Base-by-base conservation (phyloP, 495 filamentous ascomycete genomes). In the Chlorociboria aeruginascens region DNA sequence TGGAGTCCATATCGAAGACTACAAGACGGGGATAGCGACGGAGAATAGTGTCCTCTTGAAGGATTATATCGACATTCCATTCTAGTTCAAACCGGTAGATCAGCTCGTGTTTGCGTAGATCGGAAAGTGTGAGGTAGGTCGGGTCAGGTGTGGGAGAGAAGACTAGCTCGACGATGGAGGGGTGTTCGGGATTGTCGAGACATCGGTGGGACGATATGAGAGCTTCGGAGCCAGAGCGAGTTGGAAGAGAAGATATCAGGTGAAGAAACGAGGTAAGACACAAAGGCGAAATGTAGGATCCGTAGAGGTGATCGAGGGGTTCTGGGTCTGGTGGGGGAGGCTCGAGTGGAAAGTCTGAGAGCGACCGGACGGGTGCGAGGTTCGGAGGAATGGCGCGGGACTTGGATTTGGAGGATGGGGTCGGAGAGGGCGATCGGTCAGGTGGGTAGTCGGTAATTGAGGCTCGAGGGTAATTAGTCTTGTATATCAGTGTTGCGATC, bases 1-100 rank as follows among this genome's bases (percentile, higher is more conserved):
- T 98, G 50, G 82, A 88, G 64, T 98, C 92, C 92, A 98, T 98
- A 60, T 98, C 92, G 56, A 98, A 98, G 25, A 94, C 80, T 2
- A 85, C 89, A 6, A 98, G 68, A 2, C 85, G 79, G 59, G 86
- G 84, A 60, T 89, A 74, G 17, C 78, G 73, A 36, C 83, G 75
- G 69, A 80, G 86, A n/a, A 86, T 69, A 30, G 69, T 75, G 51
- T 89, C 83, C 39, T 58, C 55, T 61, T 88, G 82, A 43, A 93
- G 67, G 8, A 82, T 77, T 8, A 87, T 79, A 57, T 95, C 86
- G 31, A 93, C 77, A 54, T 87, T 86, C 85, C 85, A 92, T 63
- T 89, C 83, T 29, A 76, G 72, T 72, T 92, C 85, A 52, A 89
- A 90, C 12, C 78, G 72, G 70, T 82, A 85, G 49, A 94, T 76